phyloP scores from a whole-genome alignment of 2,329 filamentous ascomycete genomes.

The Penicillium oxalicum region DNA sequence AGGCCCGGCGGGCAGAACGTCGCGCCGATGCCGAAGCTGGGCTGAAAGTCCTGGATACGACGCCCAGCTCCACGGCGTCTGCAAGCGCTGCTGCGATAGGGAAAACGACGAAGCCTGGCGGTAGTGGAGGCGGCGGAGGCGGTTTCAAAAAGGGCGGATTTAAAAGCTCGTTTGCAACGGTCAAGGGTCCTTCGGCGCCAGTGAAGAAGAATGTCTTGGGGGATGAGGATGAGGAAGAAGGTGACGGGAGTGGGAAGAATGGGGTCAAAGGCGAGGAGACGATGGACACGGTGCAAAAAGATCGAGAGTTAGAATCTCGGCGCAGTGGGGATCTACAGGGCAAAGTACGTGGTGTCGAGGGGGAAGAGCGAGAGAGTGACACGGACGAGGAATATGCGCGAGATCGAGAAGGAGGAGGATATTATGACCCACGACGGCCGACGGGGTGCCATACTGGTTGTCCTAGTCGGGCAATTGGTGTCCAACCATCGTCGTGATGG shows the following conservation, averaged over 20 bases:
- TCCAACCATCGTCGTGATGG: conserved; percentile 10
- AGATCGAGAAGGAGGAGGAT: conserved; percentile 34
- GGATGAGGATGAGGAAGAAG: conserved; percentile 39
- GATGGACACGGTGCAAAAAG: conserved; percentile 11
- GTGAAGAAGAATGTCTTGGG: conserved; percentile 40
- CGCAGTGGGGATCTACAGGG: not conserved
- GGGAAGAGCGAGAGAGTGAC: conserved; percentile 60
- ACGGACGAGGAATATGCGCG: conserved; percentile 60
- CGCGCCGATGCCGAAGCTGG: conserved; percentile 41
- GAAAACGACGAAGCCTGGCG: conserved; percentile 17
- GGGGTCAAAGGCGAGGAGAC: conserved; percentile 1
- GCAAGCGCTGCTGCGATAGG: conserved; percentile 2
- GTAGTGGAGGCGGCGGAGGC: conserved; percentile 17
- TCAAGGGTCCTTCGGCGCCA: conserved; percentile 34
- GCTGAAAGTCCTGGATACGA: conserved; percentile 30
- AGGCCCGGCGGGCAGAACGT: conserved; percentile 38
- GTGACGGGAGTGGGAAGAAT: not conserved
- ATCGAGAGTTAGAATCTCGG: conserved; percentile 2
- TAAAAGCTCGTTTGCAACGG: conserved; percentile 65
- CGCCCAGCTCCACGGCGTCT: not conserved
- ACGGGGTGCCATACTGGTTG: conserved; percentile 45
- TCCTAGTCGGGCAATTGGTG: conserved; percentile 15
- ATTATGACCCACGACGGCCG: conserved; percentile 49
- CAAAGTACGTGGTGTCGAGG: not conserved
- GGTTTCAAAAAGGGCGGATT: conserved; percentile 76